Evolutionary conservation across 1,139 yeast genomes (phyloP).

Genomic region (Sugiyamaella castrensis): DNA sequence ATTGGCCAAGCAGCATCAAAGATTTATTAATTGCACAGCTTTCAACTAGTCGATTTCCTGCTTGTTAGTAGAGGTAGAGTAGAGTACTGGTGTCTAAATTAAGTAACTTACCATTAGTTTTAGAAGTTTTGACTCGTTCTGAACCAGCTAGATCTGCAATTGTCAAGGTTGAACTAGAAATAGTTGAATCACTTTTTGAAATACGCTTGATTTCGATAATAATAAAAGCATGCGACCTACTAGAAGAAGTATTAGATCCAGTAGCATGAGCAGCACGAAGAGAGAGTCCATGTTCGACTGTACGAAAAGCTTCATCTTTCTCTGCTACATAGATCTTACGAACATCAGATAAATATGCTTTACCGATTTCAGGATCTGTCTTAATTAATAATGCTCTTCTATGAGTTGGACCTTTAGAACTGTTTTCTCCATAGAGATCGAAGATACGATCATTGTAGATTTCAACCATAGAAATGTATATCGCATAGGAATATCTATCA

Average conservation of each 20-base stretch:
- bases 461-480: conserved; percentile 37
- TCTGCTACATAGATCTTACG: conserved; percentile 32
- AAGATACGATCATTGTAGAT: conserved; percentile 38
- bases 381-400: conserved; percentile 27
- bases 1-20: conserved; percentile 48
- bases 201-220: conserved; percentile 35
- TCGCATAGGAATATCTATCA: conserved; percentile 28
- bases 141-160: conserved; percentile 52
- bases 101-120: conserved; percentile 31
- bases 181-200: conserved; percentile 18
- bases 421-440: conserved; percentile 29
- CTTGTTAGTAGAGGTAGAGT: too few relatives aligned
- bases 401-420: background rate
- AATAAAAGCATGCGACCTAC: conserved; percentile 44
- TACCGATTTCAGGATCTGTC: conserved; percentile 28
- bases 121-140: conserved; percentile 46
- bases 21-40: conserved; percentile 47
- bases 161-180: conserved; percentile 34
- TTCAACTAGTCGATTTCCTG: conserved; percentile 44
- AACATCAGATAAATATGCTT: conserved; percentile 26
- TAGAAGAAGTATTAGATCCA: conserved; percentile 35
- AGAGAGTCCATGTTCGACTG: conserved; percentile 32
- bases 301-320: conserved; percentile 30
- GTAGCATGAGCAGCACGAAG: conserved; percentile 36
- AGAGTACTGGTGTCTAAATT: too few relatives aligned